Base-by-base conservation (phyloP, 2,329 filamentous ascomycete genomes). In the Claviceps sp. region DNA sequence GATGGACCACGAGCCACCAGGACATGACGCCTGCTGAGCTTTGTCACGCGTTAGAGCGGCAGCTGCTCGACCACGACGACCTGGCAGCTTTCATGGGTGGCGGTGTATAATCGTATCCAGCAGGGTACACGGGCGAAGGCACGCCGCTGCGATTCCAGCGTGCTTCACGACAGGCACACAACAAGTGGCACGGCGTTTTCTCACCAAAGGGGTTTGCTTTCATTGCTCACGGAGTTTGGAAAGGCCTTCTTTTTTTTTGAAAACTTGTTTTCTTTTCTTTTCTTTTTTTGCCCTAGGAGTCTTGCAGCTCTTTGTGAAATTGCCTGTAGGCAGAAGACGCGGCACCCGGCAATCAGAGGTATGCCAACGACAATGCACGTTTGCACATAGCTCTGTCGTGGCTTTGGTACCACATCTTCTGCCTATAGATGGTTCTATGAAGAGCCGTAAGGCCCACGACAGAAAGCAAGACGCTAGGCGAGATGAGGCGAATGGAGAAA, bases 61-160 rank as follows among this genome's bases (percentile, higher is more conserved):
- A 81, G 62, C 69, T 81, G 1, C 67, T 81, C 11, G 78, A 81
- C 60, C 67, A 81, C 6, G 78, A 81, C 54, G 78, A 81, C 58
- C 71, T 81, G 11, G 78, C 78, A 36, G 78, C 78, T 2, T 80
- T 81, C 50, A 81, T 81, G 78, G 78, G 78, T 20, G 78, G 78
- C 20, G 78, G 78, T 54, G 78, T 81, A 55, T 81, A 46, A 53
- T 45, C 37, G 34, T n/a, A 16, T 16, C 26, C n/a, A 14, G 29
- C 45, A n/a, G 34, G 34, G 2, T 7, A 17, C 40, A 22, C 22
- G 40, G 9, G 9, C 40, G 4, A n/a, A 22, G 7, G 17, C 13
- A 26, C 22, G 13, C 22, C 16, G 38, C 17, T n/a, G 17, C 7
- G 17, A 11, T 40, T 40, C 4, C 16, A 40, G 17, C n/a, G 9